A percentile compares a stretch with the other conserved stretches of the same genome.
phyloP scores from a whole-genome alignment of 306 rosid species.

The Myrica gale region DNA sequence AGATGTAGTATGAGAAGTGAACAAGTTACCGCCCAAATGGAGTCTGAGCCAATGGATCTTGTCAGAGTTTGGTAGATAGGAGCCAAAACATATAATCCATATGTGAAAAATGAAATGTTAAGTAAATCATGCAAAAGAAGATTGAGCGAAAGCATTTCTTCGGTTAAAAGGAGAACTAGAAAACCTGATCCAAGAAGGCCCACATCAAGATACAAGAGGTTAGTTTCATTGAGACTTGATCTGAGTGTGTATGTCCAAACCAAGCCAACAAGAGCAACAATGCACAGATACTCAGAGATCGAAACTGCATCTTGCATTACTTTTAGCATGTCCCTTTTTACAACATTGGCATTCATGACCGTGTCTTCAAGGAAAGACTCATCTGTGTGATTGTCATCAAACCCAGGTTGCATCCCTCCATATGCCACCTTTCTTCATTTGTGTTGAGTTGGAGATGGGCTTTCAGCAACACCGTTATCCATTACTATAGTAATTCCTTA shows the following conservation, averaged over 20 bases:
- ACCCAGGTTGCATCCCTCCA: slow-evolving; percentile 96
- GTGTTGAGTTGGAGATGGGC: slow-evolving; percentile 35
- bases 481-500: slow-evolving; percentile 25
- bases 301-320: slow-evolving; percentile 86
- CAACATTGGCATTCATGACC: slow-evolving; percentile 90
- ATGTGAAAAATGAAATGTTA: slow-evolving; percentile 68
- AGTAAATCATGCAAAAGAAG: slow-evolving; percentile 68
- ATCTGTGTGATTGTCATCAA: slow-evolving; percentile 74
- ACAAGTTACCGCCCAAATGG: slow-evolving; percentile 73
- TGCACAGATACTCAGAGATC: slow-evolving; percentile 81
- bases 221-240: slow-evolving; percentile 68
- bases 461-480: slow-evolving; percentile 31
- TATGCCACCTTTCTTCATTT: slow-evolving; percentile 92
- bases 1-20: slow-evolving; percentile 79
- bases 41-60: slow-evolving; percentile 85
- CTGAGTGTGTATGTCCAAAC: slow-evolving; percentile 80
- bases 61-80: slow-evolving; percentile 92
- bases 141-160: slow-evolving; percentile 69
- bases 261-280: slow-evolving; percentile 75
- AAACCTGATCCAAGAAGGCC: slow-evolving; percentile 80
- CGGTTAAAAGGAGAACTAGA: slow-evolving; percentile 63
- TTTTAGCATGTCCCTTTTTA: slow-evolving; percentile 72
- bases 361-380: slow-evolving; percentile 88
- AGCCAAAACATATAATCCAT: slow-evolving; percentile 74
- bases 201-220: slow-evolving; percentile 61